Evolutionary conservation across 176 grass and related monocot genomes (phyloP), one percentile per base, ranked within the genome.

Genomic region (Oryza meridionalis): DNA sequence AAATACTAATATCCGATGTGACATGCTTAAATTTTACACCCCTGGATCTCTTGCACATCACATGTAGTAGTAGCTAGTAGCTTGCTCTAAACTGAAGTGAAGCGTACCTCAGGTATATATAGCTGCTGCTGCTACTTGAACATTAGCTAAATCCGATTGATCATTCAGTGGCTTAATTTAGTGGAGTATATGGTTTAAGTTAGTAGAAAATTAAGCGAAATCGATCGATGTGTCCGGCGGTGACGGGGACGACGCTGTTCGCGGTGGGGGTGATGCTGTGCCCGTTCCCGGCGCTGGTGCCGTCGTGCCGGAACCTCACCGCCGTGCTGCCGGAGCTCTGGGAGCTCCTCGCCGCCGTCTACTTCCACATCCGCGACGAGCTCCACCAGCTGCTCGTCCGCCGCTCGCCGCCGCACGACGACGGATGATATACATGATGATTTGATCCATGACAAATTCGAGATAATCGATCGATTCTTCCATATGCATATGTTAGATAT

Each of bases 281-380:
- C 61, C 82, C 91, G 17, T 90, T 88, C 79, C 8, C 75, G 2
- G 64, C 40, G 22, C 17, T 88, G n/a, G 13, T 37, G 33, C 92
- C 92, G 37, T 84, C 89, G 2, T 82, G 71, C 43, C 71, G 84
- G 21, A 91, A 91, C 87, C 86, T 94, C 76, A 66, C 86, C 38
- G 61, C 31, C 50, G 82, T 91, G 73, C 89, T 94, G 81, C 84
- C 84, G 22, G 86, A 91, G 89, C 35, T 94, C 13, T 14, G 9
- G 26, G 81, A 24, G 73, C 73, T 94, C 72, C 21, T 94, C 70
- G 24, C 8, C 80, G 67, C 89, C 40, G 19, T 87, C 67, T 89
- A 86, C 82, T 1, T 2, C 46, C 86, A 86, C 69, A 40, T 88
- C 76, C 65, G 37, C 58, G 11, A n/a, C 6, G 88, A 84, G 79